Percentiles rank a stretch among this genome's conserved stretches.
phyloP scores from a whole-genome alignment of 2,329 filamentous ascomycete genomes.

The Ophiostoma fasciatum region DNA sequence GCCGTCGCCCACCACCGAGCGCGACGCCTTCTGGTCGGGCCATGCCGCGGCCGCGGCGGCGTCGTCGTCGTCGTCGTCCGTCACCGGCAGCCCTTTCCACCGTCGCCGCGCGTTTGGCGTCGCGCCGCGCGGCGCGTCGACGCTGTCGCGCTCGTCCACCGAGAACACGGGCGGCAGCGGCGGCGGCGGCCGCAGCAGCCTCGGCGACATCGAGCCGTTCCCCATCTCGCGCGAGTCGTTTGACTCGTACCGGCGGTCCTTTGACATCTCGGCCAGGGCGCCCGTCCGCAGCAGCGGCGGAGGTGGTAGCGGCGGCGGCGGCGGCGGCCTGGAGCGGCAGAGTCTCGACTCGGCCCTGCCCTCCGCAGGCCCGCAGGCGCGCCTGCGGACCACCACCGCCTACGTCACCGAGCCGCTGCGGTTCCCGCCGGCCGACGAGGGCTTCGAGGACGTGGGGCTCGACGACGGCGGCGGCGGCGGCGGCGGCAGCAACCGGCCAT shows the following conservation, averaged over 20 bases:
- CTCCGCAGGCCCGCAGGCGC: constrained; percentile 32
- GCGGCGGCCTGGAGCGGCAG: constrained; percentile 43
- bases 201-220: constrained; percentile 81
- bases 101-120: too few relatives aligned
- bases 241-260: constrained; percentile 89
- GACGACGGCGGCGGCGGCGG: constrained; percentile 45
- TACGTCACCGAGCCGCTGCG: too few relatives aligned
- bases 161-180: constrained; percentile 38
- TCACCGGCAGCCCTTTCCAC: too few relatives aligned
- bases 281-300: constrained; percentile 47
- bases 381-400: too few relatives aligned
- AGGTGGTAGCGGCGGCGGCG: constrained; percentile 24
- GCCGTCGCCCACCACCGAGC: constrained; percentile 76
- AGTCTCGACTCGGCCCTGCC: constrained; percentile 65
- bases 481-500: background rate
- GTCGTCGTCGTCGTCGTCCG: background rate
- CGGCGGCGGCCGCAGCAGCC: background rate
- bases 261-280: constrained; percentile 83
- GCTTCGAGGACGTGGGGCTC: constrained; percentile 82
- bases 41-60: too few relatives aligned
- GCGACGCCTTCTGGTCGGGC: constrained; percentile 61
- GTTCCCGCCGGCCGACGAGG: constrained; percentile 52
- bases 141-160: constrained; percentile 40
- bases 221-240: constrained; percentile 94
- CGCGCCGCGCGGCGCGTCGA: background rate